Evolutionary conservation across 176 grass and related monocot species (phyloP).

Genomic region (Secale cereale): DNA sequence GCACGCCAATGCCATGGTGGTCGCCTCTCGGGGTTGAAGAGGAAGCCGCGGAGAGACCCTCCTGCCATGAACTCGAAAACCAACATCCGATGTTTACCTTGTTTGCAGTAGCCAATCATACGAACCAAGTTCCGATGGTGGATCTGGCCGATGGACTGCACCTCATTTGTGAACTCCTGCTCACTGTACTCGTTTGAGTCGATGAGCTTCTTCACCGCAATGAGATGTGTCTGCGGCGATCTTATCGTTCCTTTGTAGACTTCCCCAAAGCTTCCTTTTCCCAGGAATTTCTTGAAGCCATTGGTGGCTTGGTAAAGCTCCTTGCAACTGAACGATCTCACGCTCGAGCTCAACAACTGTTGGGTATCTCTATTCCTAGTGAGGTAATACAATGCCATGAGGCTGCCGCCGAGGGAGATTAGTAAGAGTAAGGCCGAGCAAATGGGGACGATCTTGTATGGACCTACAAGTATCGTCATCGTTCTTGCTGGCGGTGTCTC

Average conservation of each 20-base stretch:
- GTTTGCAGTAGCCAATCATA: conserved; percentile 32
- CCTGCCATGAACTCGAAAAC: conserved; percentile 38
- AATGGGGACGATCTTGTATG: too few relatives aligned
- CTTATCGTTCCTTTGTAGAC: background rate
- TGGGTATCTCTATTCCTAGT: background rate
- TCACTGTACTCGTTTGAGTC: background rate
- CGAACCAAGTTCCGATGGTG: conserved; percentile 31
- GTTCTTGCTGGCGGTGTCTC: too few relatives aligned
- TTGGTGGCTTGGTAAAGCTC: conserved; percentile 24
- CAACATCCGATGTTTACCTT: conserved; percentile 25
- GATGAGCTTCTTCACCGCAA: conserved; percentile 30
- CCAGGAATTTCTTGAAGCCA: conserved; percentile 16
- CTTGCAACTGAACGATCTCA: conserved; percentile 21
- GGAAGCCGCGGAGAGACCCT: background rate
- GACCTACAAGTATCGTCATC: too few relatives aligned
- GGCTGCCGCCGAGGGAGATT: background rate
- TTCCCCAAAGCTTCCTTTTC: background rate
- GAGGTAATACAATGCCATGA: background rate
- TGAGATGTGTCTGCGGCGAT: background rate
- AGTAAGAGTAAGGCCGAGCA: background rate
- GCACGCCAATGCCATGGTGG: background rate
- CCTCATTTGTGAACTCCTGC: conserved; percentile 29
- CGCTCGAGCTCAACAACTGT: background rate
- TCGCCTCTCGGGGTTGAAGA: background rate
- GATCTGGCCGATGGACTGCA: conserved; percentile 17